A percentile compares a stretch with the other conserved stretches of the same genome.
These are phyloP conservation scores for Letharia lupina DNA, from an alignment of 495 filamentous ascomycete genomes.

Conservation along the genomic window DNA sequence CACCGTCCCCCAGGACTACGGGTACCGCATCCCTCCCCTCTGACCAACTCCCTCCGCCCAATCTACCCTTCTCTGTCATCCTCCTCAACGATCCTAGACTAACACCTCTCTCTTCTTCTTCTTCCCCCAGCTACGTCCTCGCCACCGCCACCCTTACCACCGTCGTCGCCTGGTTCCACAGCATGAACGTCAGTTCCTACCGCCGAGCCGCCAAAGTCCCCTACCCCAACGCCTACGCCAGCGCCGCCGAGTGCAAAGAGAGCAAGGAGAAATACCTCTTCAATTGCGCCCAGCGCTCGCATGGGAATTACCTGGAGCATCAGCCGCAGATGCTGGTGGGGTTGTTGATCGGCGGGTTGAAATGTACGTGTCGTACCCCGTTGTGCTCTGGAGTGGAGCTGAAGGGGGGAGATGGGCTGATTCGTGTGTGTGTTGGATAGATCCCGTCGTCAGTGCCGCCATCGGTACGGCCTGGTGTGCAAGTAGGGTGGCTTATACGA, in stretches of 20 bases:
- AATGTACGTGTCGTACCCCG: constrained; percentile 4
- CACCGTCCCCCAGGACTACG: constrained; percentile 40
- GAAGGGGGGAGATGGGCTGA: constrained; percentile 21
- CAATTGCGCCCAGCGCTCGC: constrained; percentile 66
- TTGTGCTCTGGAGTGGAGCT: neutral
- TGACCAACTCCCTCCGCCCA: neutral
- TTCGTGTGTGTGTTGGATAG: constrained; percentile 5
- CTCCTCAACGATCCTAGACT: neutral
- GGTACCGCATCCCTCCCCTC: constrained; percentile 27
- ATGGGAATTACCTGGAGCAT: constrained; percentile 65
- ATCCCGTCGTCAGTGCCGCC: constrained; percentile 45
- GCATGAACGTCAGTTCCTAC: constrained; percentile 32
- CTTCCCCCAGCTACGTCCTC: constrained; percentile 45
- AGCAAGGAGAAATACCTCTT: constrained; percentile 44
- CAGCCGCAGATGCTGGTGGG: constrained; percentile 48
- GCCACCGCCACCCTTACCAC: constrained; percentile 50
- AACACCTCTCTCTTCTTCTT: neutral
- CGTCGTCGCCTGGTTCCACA: constrained; percentile 44
- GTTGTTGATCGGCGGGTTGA: constrained; percentile 42
- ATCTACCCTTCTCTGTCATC: neutral
- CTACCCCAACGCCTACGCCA: constrained; percentile 60
- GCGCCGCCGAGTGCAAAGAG: constrained; percentile 48
- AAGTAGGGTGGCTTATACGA: constrained; percentile 45
- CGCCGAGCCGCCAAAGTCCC: constrained; percentile 50
- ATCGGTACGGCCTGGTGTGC: constrained; percentile 51